phyloP scores from a whole-genome alignment of 345 rosid genomes.

The Microcos paniculata region DNA sequence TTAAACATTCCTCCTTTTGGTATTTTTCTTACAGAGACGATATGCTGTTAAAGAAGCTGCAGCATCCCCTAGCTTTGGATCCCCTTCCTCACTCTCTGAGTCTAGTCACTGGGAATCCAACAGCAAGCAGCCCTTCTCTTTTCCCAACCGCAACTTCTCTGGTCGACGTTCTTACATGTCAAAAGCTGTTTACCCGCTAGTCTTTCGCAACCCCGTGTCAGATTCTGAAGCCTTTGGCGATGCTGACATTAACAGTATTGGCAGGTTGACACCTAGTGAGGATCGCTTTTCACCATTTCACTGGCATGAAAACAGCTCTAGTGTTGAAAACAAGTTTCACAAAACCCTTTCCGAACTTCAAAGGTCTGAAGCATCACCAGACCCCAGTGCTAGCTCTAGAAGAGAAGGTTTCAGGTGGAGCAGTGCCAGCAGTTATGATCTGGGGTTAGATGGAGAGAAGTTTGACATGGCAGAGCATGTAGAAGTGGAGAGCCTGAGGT shows the following conservation, averaged over 20 bases:
- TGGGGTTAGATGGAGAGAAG: conserved; percentile 57
- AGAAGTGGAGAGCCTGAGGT: conserved; percentile 37
- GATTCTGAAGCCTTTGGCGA: conserved; percentile 51
- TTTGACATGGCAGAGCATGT: conserved; percentile 41
- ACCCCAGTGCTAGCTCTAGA: conserved; percentile 58
- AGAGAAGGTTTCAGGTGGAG: conserved; percentile 82
- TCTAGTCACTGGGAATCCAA: conserved; percentile 50
- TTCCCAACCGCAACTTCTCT: conserved; percentile 36
- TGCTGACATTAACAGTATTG: conserved; percentile 39
- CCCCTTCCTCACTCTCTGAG: conserved; percentile 57
- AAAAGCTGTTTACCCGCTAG: conserved; percentile 65
- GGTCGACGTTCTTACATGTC: conserved; percentile 51
- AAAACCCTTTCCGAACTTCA: conserved; percentile 47
- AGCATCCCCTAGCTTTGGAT: conserved; percentile 54
- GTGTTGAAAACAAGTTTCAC: conserved; percentile 43
- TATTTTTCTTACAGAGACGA: conserved; percentile 45
- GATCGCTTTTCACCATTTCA: conserved; percentile 46
- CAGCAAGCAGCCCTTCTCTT: conserved; percentile 39
- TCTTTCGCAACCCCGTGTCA: conserved; percentile 81
- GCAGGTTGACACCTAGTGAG: conserved; percentile 47
- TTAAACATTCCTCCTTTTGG: conserved; percentile 15
- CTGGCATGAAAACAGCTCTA: conserved; percentile 44
- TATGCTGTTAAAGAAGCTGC: conserved; percentile 33
- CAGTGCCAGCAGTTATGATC: conserved; percentile 61
- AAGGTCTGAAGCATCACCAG: conserved; percentile 52